Conservation (phyloP, 768 basidiomycete genomes). For the Asterophora parasitica region DNA sequence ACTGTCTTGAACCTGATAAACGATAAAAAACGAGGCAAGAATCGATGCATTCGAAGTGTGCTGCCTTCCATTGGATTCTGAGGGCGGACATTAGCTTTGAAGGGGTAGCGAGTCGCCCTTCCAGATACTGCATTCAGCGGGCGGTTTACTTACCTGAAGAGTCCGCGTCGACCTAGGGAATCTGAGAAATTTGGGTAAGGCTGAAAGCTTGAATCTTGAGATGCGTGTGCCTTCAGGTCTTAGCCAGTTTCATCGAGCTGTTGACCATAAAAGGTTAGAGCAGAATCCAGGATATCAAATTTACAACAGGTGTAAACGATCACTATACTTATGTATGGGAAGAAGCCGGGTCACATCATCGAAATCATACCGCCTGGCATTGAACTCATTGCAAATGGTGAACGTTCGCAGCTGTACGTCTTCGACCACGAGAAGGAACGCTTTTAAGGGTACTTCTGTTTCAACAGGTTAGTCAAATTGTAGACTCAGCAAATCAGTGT, state of each 20-base stretch:
- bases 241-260: conserved; percentile 31
- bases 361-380: conserved; percentile 11
- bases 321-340: conserved; percentile 22
- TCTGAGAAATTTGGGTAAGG: conserved; percentile 29
- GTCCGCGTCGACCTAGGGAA: conserved; percentile 28
- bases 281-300: conserved; percentile 20
- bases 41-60: conserved; percentile 6
- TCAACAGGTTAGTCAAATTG: conserved; percentile 12
- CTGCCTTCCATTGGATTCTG: conserved; percentile 14
- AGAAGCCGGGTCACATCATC: conserved; percentile 20
- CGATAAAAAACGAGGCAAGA: conserved; percentile 16
- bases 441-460: conserved; percentile 12
- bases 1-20: conserved; percentile 33
- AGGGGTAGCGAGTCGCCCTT: conserved; percentile 12
- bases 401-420: conserved; percentile 9
- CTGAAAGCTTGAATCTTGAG: conserved; percentile 31
- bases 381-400: conserved; percentile 10
- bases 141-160: conserved; percentile 31
- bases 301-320: conserved; percentile 21
- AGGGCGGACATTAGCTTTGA: conserved; percentile 17
- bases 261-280: conserved; percentile 39
- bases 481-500: conserved; percentile 9
- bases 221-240: conserved; percentile 37
- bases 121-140: conserved; percentile 20
- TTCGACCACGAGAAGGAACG: conserved; percentile 11